A percentile compares a stretch with the other conserved stretches of the same genome.
phyloP scores from a whole-genome alignment of 1,284 basidiomycete genomes.

The Dichomitus squalens region DNA sequence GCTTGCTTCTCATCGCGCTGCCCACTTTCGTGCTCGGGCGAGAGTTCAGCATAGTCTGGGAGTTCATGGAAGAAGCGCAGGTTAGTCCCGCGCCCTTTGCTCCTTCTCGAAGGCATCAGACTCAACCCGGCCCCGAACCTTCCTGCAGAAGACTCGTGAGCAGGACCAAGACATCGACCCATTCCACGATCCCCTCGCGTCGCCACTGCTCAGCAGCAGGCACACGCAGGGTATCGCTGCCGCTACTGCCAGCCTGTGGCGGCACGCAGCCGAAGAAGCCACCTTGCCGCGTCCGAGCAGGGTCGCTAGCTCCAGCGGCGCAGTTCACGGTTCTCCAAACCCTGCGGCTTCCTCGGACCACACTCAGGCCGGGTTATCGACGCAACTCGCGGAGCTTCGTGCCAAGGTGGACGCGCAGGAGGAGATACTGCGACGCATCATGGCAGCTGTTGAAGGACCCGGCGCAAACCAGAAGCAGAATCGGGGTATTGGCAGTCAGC shows the following conservation, averaged over 20 bases:
- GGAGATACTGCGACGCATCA: slow-evolving; percentile 47
- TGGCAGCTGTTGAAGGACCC: slow-evolving; percentile 40
- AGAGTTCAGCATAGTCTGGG: slow-evolving; percentile 89
- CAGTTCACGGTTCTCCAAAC: neutral
- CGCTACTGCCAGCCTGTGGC: slow-evolving; percentile 22
- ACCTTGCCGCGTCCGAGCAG: slow-evolving; percentile 24
- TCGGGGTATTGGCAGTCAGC: neutral
- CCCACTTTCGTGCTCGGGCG: slow-evolving; percentile 88
- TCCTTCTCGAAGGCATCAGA: slow-evolving; percentile 1
- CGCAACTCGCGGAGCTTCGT: slow-evolving; percentile 60
- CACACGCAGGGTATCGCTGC: slow-evolving; percentile 15
- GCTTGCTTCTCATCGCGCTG: slow-evolving; percentile 83
- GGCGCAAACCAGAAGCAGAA: neutral
- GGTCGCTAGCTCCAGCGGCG: slow-evolving; percentile 8
- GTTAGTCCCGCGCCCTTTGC: slow-evolving; percentile 32
- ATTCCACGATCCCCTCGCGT: slow-evolving; percentile 22
- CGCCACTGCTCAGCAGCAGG: slow-evolving; percentile 23
- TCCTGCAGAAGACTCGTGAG: slow-evolving; percentile 11
- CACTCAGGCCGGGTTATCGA: slow-evolving; percentile 48
- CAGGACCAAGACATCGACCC: slow-evolving; percentile 20
- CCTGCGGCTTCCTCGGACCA: neutral
- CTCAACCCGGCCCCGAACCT: slow-evolving; percentile 2
- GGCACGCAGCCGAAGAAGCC: slow-evolving; percentile 25
- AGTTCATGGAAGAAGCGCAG: slow-evolving; percentile 64
- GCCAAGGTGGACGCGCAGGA: slow-evolving; percentile 57